These are phyloP conservation scores for Pichia sp. DNA, from an alignment of 1,139 yeast species.

Conservation along the genomic window DNA sequence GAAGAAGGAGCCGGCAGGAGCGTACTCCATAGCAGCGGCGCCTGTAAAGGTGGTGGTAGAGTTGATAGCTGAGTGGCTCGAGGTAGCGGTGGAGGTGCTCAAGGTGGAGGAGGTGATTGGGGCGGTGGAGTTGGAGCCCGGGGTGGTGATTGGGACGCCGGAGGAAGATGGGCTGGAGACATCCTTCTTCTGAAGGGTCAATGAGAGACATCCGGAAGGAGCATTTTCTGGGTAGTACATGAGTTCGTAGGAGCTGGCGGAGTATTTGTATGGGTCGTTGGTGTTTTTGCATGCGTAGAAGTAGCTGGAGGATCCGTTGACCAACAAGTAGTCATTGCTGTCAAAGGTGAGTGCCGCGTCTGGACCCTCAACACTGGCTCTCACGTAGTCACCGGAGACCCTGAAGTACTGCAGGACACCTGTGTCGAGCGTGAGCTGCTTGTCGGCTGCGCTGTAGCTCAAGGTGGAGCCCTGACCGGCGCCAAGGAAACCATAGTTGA, in stretches of 20 bases:
- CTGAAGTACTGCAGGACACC: slow-evolving; percentile 11
- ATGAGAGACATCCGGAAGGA: slow-evolving; percentile 22
- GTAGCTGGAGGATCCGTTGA: slow-evolving; percentile 24
- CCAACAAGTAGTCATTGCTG: slow-evolving; percentile 23
- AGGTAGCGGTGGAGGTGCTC: neutral
- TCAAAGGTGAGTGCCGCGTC: slow-evolving; percentile 16
- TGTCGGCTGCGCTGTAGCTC: slow-evolving; percentile 12
- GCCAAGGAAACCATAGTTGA: slow-evolving; percentile 42
- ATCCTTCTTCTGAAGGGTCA: slow-evolving; percentile 13
- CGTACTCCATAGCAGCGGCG: slow-evolving; percentile 12
- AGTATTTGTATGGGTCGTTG: slow-evolving; percentile 27
- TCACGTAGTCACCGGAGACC: slow-evolving; percentile 13
- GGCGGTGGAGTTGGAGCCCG: neutral
- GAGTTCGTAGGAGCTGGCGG: slow-evolving; percentile 21
- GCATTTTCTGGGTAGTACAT: slow-evolving; percentile 24
- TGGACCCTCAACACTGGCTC: slow-evolving; percentile 18
- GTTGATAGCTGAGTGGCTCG: neutral
- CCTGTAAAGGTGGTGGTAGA: neutral
- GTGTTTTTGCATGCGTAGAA: slow-evolving; percentile 31
- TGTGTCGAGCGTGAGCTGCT: neutral
- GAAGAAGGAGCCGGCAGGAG: slow-evolving; percentile 22
- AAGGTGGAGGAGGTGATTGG: neutral
- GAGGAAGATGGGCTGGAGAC: slow-evolving; percentile 1
- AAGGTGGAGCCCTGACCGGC: slow-evolving; percentile 12
- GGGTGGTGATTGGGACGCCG: neutral